Percentiles rank a stretch among this genome's conserved stretches.
Evolutionary conservation across 495 filamentous ascomycete species (phyloP).

Genomic region (Hypoxylon trugodes): DNA sequence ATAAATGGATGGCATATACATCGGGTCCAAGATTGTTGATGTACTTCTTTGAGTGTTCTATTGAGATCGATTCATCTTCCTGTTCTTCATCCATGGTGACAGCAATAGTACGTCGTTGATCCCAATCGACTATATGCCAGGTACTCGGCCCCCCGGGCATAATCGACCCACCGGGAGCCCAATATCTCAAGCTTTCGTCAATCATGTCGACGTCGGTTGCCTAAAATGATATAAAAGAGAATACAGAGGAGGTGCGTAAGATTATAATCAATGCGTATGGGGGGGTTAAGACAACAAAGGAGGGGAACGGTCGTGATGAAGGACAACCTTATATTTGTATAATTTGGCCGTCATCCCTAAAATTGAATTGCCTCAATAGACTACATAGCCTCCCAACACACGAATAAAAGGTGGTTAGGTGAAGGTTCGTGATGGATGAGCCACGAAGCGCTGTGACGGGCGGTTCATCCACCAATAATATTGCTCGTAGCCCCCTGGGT

Average conservation of each 20-base stretch:
- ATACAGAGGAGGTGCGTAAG: not conserved
- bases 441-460: not conserved
- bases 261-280: not conserved
- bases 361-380: no score
- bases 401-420: not conserved
- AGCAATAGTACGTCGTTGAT: constrained; percentile 32
- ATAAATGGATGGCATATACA: constrained; percentile 16
- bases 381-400: not conserved
- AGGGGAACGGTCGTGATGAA: no score
- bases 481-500: not conserved
- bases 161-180: constrained; percentile 19
- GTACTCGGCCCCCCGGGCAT: constrained; percentile 33
- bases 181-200: constrained; percentile 25
- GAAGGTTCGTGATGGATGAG: not conserved
- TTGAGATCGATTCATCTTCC: constrained; percentile 21
- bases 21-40: constrained; percentile 5
- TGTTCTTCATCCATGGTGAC: constrained; percentile 37
- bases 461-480: not conserved
- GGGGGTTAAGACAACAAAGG: not conserved
- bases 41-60: constrained; percentile 26
- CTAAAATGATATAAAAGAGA: not conserved
- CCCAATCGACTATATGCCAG: constrained; percentile 36
- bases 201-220: constrained; percentile 23
- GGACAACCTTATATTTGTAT: no score
- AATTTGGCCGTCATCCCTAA: no score